These are phyloP conservation scores for Boletus speciosus DNA, from an alignment of 768 basidiomycete genomes.

Conservation along the genomic window DNA sequence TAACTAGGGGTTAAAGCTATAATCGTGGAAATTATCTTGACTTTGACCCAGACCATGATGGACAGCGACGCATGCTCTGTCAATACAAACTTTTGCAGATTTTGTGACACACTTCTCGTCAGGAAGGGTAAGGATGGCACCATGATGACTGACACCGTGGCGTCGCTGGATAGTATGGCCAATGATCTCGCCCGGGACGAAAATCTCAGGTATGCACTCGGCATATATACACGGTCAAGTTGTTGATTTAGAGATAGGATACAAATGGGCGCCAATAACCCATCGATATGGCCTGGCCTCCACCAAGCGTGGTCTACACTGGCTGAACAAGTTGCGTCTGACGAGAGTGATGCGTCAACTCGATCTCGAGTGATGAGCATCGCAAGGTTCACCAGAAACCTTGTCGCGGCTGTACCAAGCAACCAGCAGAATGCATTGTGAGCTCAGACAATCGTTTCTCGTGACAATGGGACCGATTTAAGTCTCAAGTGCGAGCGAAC, in stretches of 20 bases:
- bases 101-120: slow-evolving; percentile 41
- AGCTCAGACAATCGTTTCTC: slow-evolving; percentile 28
- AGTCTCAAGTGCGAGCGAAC: slow-evolving; percentile 63
- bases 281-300: slow-evolving; percentile 54
- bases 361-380: slow-evolving; percentile 46
- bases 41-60: neutral
- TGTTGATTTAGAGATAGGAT: slow-evolving; percentile 24
- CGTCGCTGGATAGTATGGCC: slow-evolving; percentile 49
- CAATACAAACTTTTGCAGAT: slow-evolving; percentile 38
- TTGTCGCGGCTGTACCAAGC: slow-evolving; percentile 68
- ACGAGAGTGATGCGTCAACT: slow-evolving; percentile 33
- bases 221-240: neutral
- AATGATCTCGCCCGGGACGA: slow-evolving; percentile 49
- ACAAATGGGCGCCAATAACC: slow-evolving; percentile 35
- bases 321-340: slow-evolving; percentile 32
- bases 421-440: slow-evolving; percentile 77
- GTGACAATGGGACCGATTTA: slow-evolving; percentile 1
- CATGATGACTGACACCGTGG: slow-evolving; percentile 14
- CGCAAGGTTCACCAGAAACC: slow-evolving; percentile 79
- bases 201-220: slow-evolving; percentile 27
- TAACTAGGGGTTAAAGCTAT: neutral
- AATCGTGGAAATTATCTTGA: slow-evolving; percentile 5
- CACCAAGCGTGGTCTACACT: slow-evolving; percentile 50
- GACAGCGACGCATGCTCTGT: neutral
- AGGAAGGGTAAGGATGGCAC: slow-evolving; percentile 19